Conservation (phyloP, 169 alveolate genomes). For the Plasmodium yoelii region DNA sequence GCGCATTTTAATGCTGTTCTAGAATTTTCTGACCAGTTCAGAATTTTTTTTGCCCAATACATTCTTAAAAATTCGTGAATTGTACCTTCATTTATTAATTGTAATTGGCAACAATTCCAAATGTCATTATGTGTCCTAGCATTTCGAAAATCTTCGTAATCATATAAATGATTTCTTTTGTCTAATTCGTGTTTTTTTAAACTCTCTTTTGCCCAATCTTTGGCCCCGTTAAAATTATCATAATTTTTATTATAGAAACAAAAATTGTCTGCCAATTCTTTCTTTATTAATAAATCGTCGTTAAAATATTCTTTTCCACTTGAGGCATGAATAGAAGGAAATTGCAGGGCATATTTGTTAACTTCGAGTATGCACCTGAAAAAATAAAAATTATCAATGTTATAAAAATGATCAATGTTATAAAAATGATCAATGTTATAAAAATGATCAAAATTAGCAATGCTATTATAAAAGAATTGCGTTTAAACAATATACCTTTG, state of each 20-base stretch:
- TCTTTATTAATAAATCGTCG: slow-evolving; percentile 64
- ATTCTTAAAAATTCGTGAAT: slow-evolving; percentile 88
- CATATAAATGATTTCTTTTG: slow-evolving; percentile 79
- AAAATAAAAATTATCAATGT: too few relatives aligned
- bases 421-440: too few relatives aligned
- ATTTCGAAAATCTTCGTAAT: slow-evolving; percentile 77
- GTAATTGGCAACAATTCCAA: slow-evolving; percentile 88
- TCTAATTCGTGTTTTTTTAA: slow-evolving; percentile 81
- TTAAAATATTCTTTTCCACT: slow-evolving; percentile 45
- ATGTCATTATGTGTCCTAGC: slow-evolving; percentile 86
- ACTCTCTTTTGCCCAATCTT: slow-evolving; percentile 87
- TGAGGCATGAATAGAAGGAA: slow-evolving; percentile 12
- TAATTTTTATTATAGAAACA: slow-evolving; percentile 82
- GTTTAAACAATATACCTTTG: slow-evolving; percentile 21
- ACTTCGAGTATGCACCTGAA: slow-evolving; percentile 53
- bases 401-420: too few relatives aligned
- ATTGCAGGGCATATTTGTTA: slow-evolving; percentile 25
- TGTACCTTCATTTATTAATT: slow-evolving; percentile 83
- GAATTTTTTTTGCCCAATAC: slow-evolving; percentile 87
- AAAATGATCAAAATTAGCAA: too few relatives aligned
- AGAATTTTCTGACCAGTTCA: slow-evolving; percentile 87
- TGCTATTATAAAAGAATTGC: background rate
- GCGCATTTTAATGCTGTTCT: slow-evolving; percentile 81
- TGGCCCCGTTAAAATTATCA: slow-evolving; percentile 84
- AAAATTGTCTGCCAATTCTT: slow-evolving; percentile 84